Evolutionary conservation across 2,329 filamentous ascomycete genomes (phyloP), one percentile per base, ranked within the genome.

Genomic region (Aspergillus intermedius): DNA sequence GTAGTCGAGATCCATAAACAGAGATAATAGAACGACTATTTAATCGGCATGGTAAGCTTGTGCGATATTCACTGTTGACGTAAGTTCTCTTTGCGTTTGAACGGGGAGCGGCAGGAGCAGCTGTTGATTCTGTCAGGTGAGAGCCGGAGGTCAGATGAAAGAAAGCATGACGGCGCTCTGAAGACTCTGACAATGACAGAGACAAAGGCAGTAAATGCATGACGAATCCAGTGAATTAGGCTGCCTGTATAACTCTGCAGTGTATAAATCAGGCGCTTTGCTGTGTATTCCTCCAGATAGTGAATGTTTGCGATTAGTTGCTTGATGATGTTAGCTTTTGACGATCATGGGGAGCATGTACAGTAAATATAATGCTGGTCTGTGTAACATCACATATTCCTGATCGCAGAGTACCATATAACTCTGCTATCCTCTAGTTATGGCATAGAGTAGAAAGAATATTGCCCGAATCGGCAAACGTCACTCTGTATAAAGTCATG

Each of bases 61-160:
- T 15, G n/a, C 17, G 34, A 15, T 37, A 30, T 37, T 17, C n/a
- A 6, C 19, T 40, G 37, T 40, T 40, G 37, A 40, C 37, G 37
- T 40, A 40, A 40, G 15, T 40, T 17, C 34, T 12, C 37, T 40
- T 12, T 21, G 15, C 3, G 9, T 13, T 40, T 22, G 15, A 40
- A 21, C 10, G 19, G 15, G 23, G 8, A 21, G 40, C 19, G 19
- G 37, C 30, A 28, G 39, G n/a, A 47, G 13, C 15, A 23, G 37
- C 19, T 17, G 32, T 45, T 28, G 40, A 37, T 49, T 15, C 28
- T 30, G 25, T 41, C 45, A 50, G 45, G 19, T 47, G 45, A 30
- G 23, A 25, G 15, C 21, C 30, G 30, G 44, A 39, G 25, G 37
- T 40, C 37, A 40, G 37, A 40, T 40, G 37, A 40, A 19, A 40